A percentile compares a stretch with the other conserved stretches of the same genome.
These are phyloP conservation scores for Zarea fungicola DNA, from an alignment of 2,329 filamentous ascomycete species.

Conservation along the genomic window DNA sequence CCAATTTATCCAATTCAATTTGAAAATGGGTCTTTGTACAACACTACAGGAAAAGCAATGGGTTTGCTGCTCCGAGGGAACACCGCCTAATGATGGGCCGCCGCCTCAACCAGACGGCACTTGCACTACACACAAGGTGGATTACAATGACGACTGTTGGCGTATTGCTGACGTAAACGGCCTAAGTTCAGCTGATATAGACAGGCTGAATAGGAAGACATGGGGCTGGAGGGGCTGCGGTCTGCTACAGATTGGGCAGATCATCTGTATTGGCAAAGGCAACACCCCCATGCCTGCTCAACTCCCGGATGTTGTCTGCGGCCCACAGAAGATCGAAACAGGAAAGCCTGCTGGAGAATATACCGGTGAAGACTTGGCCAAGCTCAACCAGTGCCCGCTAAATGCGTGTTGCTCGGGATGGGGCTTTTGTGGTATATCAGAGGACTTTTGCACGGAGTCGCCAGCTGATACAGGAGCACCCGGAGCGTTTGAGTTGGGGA, in stretches of 20 bases:
- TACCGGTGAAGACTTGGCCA: too few species aligned
- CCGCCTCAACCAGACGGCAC: not conserved
- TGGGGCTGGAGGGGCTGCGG: conserved; percentile 24
- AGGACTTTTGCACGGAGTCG: conserved; percentile 31
- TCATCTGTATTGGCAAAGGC: conserved; percentile 22
- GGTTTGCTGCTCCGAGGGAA: not conserved
- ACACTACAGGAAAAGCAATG: not conserved
- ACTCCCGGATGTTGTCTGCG: conserved; percentile 33
- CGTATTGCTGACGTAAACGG: not conserved
- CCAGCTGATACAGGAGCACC: conserved; percentile 10
- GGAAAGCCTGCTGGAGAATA: conserved; percentile 19
- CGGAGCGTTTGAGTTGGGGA: conserved; percentile 10
- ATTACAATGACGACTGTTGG: not conserved
- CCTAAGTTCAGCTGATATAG: not conserved
- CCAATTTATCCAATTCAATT: not conserved
- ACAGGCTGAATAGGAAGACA: conserved; percentile 9
- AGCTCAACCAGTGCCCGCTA: conserved; percentile 26
- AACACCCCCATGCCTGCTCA: conserved; percentile 21
- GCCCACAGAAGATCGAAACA: conserved; percentile 36
- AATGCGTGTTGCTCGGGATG: conserved; percentile 29
- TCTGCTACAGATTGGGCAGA: conserved; percentile 11
- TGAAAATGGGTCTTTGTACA: not conserved
- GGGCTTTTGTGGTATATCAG: conserved; percentile 36
- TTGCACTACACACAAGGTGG: not conserved
- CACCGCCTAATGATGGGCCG: not conserved